These are phyloP conservation scores for Kwoniella shivajii DNA, from an alignment of 1,284 basidiomycete species.

Conservation along the genomic window DNA sequence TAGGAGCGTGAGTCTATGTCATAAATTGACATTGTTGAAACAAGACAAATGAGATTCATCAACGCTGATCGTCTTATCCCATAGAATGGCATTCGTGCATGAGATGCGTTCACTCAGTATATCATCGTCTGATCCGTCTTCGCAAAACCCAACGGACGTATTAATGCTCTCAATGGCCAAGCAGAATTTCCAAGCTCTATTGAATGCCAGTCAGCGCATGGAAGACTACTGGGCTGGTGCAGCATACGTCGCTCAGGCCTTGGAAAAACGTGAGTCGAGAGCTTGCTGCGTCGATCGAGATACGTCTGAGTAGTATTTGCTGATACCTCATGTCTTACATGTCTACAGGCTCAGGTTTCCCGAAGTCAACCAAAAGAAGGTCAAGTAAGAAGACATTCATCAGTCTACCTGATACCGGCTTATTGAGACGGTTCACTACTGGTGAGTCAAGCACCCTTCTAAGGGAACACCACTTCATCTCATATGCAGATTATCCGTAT, in stretches of 20 bases:
- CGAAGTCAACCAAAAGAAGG: conserved; percentile 21
- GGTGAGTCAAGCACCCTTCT: conserved; percentile 15
- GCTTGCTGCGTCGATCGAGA: no score
- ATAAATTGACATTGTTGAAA: no score
- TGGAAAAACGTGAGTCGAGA: conserved; percentile 44
- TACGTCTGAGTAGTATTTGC: no score
- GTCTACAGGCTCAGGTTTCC: conserved; percentile 39
- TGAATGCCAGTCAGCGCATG: conserved; percentile 49
- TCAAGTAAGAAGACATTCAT: conserved; percentile 50
- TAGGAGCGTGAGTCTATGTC: conserved; percentile 24
- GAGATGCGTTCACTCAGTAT: conserved; percentile 48
- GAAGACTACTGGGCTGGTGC: conserved; percentile 55
- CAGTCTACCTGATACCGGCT: conserved; percentile 53
- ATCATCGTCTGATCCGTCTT: background rate
- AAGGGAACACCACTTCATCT: background rate
- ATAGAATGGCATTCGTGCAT: conserved; percentile 53
- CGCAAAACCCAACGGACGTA: conserved; percentile 40
- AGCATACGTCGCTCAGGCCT: conserved; percentile 43
- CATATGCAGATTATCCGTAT: background rate
- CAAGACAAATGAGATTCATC: background rate
- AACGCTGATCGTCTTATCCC: background rate
- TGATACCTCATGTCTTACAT: no score
- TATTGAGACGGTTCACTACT: conserved; percentile 51
- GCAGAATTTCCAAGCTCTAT: conserved; percentile 50
- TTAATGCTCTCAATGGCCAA: conserved; percentile 52